phyloP scores from a whole-genome alignment of 106 monocot genomes.

The Platanthera guangdongensis region DNA sequence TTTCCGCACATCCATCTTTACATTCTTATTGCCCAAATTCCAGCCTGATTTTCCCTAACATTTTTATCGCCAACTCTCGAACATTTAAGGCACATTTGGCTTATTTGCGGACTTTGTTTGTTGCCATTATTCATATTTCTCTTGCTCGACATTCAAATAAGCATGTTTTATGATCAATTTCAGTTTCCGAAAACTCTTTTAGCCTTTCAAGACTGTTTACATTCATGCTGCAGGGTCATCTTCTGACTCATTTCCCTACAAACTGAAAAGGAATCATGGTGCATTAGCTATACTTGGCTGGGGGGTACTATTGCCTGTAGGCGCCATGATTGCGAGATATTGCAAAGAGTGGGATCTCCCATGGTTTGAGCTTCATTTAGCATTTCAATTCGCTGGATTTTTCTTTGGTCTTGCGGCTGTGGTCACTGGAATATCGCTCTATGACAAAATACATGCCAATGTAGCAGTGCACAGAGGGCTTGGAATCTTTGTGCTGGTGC shows the following conservation, averaged over 20 bases:
- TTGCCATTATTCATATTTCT: not conserved
- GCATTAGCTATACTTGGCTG: conserved; percentile 56
- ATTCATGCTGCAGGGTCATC: conserved; percentile 15
- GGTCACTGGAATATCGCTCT: conserved; percentile 47
- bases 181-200: not conserved
- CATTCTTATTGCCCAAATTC: no score
- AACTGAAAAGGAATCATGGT: conserved; percentile 68
- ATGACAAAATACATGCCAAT: conserved; percentile 43
- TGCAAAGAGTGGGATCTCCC: conserved; percentile 46
- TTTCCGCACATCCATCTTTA: no score
- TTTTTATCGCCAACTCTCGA: no score
- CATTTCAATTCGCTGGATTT: conserved; percentile 55
- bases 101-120: not conserved
- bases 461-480: conserved; percentile 41
- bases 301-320: conserved; percentile 68
- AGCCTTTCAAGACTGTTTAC: not conserved
- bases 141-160: not conserved
- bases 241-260: conserved; percentile 33
- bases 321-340: conserved; percentile 56
- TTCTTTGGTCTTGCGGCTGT: conserved; percentile 51
- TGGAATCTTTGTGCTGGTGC: conserved; percentile 53
- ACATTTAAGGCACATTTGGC: no score
- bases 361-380: conserved; percentile 57
- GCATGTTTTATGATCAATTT: not conserved
- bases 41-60: no score